Base-by-base conservation (phyloP, 2,329 filamentous ascomycete genomes). In the Xylariaceae sp. region DNA sequence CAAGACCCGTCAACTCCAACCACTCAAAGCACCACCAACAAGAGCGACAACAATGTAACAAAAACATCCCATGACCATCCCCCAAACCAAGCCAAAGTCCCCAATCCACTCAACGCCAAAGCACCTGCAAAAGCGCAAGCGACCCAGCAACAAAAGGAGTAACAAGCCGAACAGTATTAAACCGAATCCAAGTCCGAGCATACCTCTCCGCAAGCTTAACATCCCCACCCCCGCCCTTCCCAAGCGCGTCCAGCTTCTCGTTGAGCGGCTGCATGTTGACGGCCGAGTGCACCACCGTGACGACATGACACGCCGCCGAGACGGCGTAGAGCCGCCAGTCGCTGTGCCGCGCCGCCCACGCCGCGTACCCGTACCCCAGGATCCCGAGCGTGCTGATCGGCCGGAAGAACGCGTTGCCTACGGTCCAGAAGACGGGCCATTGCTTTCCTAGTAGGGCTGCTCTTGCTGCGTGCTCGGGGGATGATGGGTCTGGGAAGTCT, bases 181-280 rank as follows among this genome's bases (percentile, higher is more conserved):
- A 60, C 54, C 60, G 67, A 50, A 68, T 69, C 71, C 71, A 72
- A 45, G 61, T 60, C 26, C 68, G 61, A 10, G 68, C 68, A 53
- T 65, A 68, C 10, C 22, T 59, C 65, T 72, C 70, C 0, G 70
- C 70, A 37, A 66, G 45, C 26, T 57, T 63, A 6, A 48, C 37
- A 49, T 68, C 65, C 9, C 62, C 61, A 21, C 49, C 61, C 51
- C 61, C 60, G 4, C 58, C 49, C n/a, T 63, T 60, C 36, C 52
- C 47, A 51, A 78, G 63, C 15, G 68, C 71, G 53, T 75, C 73
- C n/a, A 78, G 55, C 64, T 74, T 73, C 53, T 72, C 71, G 52
- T 79, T 78, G 58, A 78, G 59, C 21, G 76, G 76, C 70, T 78
- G 75, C 75, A 78, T 76, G 54, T 79, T 78, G 16, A 74, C 50